Percentiles rank a stretch among this genome's conserved stretches.
Conservation (phyloP, 495 filamentous ascomycete genomes). For the Aspergillus olivimuriae region DNA sequence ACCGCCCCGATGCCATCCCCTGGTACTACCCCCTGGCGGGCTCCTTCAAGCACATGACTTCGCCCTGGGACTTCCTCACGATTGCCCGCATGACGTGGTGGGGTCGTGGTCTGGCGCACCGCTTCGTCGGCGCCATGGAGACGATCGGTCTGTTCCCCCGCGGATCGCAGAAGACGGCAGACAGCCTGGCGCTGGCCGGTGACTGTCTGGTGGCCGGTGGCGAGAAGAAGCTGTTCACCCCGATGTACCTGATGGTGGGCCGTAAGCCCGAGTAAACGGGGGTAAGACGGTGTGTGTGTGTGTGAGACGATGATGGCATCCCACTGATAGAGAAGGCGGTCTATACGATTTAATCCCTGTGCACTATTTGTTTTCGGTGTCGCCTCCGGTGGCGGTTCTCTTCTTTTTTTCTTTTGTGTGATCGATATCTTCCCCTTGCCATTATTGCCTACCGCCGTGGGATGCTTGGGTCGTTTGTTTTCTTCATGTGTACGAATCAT, state of each 20-base stretch:
- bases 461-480: conserved; percentile 12
- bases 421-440: conserved; percentile 1
- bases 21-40: conserved; percentile 96
- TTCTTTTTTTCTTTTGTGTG: conserved; percentile 6
- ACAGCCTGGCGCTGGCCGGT: conserved; percentile 74
- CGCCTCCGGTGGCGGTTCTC: background rate
- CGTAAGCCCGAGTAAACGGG: conserved; percentile 64
- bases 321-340: conserved; percentile 12
- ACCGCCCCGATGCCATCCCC: conserved; percentile 67
- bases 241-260: conserved; percentile 98
- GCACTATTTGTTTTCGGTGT: background rate
- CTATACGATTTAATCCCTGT: conserved; percentile 17
- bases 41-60: conserved; percentile 74
- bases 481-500: conserved; percentile 14
- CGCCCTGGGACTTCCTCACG: conserved; percentile 72
- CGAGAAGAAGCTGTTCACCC: conserved; percentile 90
- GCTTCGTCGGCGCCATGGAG: conserved; percentile 75
- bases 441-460: conserved; percentile 18
- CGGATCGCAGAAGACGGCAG: conserved; percentile 93
- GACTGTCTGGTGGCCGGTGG: conserved; percentile 88
- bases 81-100: conserved; percentile 87
- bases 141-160: conserved; percentile 64
- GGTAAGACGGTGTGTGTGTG: background rate
- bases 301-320: conserved; percentile 6
- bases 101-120: conserved; percentile 70